A percentile compares a stretch with the other conserved stretches of the same genome.
Conservation (phyloP, 1,284 basidiomycete species). For the Ceratobasidium sp. region DNA sequence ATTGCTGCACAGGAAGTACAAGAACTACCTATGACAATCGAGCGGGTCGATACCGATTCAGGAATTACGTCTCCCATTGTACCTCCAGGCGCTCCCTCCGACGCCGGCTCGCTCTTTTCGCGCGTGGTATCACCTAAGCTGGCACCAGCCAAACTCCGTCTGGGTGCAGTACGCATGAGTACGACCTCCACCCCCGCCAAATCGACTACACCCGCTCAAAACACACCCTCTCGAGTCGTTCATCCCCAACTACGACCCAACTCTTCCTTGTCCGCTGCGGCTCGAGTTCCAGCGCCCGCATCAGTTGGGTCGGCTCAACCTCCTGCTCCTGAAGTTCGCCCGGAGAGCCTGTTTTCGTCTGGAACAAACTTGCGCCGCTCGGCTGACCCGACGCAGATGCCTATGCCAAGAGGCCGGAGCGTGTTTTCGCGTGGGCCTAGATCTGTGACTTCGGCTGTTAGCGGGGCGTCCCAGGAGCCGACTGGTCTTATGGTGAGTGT, state of each 20-base stretch:
- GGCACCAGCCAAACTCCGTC: not conserved
- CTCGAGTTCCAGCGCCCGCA: not conserved
- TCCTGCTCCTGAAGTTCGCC: constrained; percentile 15
- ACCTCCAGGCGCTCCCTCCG: constrained; percentile 28
- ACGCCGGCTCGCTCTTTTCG: constrained; percentile 34
- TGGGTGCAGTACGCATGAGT: constrained; percentile 1
- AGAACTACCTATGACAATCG: not conserved
- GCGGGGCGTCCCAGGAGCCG: not conserved
- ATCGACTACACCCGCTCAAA: not conserved
- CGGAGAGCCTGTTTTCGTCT: constrained; percentile 18
- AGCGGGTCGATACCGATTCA: constrained; percentile 5
- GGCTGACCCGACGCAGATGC: constrained; percentile 13
- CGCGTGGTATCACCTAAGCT: constrained; percentile 35
- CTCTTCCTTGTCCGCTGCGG: not conserved
- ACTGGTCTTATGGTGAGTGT: constrained; percentile 9
- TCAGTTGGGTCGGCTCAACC: not conserved
- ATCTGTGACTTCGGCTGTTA: constrained; percentile 11
- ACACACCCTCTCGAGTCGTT: not conserved
- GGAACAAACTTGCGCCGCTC: constrained; percentile 5
- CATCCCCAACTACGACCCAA: not conserved
- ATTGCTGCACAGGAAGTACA: not conserved
- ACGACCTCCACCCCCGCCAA: constrained; percentile 6
- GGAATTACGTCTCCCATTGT: constrained; percentile 23
- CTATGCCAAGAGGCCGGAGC: not conserved
- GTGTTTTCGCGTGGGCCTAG: constrained; percentile 26